Conservation (phyloP, 2,329 filamentous ascomycete species). For the Thielaviopsis punctulata region DNA sequence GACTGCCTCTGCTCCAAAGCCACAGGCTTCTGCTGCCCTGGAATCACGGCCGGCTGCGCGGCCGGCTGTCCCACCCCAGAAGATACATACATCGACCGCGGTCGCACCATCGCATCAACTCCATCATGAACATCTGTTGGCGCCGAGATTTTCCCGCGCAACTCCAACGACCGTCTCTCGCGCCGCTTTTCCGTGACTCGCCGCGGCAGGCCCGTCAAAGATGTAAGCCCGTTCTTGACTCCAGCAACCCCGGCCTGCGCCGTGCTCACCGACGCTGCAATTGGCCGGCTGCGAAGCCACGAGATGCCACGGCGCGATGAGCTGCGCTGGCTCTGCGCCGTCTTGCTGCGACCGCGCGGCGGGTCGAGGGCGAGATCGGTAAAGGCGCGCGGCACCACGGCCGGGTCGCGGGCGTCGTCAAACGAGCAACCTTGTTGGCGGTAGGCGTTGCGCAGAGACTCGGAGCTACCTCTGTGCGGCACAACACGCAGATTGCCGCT, state of each 20-base stretch:
- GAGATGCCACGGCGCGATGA: not conserved
- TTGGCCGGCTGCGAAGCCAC: conserved; percentile 3
- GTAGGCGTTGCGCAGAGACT: conserved; percentile 21
- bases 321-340: conserved; percentile 5
- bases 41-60: no score
- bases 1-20: no score
- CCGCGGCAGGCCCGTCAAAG: conserved; percentile 32
- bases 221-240: conserved; percentile 7
- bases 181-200: conserved; percentile 40
- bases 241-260: conserved; percentile 8
- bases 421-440: conserved; percentile 18
- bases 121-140: conserved; percentile 41
- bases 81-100: conserved; percentile 15
- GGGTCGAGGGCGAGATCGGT: not conserved
- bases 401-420: not conserved
- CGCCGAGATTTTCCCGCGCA: conserved; percentile 42
- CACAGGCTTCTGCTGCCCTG: no score
- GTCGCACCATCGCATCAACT: conserved; percentile 37
- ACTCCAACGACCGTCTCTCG: conserved; percentile 39
- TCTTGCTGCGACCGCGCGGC: conserved; percentile 13
- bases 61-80: no score
- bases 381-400: not conserved
- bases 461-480: conserved; percentile 31
- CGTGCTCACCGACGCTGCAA: conserved; percentile 1
- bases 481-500: conserved; percentile 45